A percentile compares a stretch with the other conserved stretches of the same genome.
phyloP scores from a whole-genome alignment of 805 yeast species.

The Candida rishiriensis region DNA sequence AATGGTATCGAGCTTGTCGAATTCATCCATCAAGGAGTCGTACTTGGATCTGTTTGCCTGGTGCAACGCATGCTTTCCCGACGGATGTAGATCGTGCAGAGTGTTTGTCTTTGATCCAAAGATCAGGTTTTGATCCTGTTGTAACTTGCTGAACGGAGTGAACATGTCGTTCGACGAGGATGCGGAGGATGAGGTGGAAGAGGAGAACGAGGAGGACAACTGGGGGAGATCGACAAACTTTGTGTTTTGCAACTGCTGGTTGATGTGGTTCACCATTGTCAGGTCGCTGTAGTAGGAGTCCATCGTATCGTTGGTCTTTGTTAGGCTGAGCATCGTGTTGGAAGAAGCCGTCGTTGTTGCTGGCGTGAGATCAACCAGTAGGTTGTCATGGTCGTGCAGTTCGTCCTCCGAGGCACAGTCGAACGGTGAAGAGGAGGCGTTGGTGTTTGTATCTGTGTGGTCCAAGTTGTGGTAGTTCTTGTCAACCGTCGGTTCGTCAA shows the following conservation, averaged over 20 bases:
- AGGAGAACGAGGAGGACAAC: too few species aligned
- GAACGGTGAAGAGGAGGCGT: neutral
- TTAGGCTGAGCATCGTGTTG: conserved; percentile 16
- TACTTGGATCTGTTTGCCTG: too few species aligned
- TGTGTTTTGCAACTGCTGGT: neutral
- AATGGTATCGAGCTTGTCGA: neutral
- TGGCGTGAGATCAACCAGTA: conserved; percentile 5
- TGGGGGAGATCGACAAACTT: neutral
- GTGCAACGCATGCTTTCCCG: too few species aligned
- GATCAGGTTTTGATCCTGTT: too few species aligned
- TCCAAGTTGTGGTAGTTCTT: neutral
- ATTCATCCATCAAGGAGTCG: too few species aligned
- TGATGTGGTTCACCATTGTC: neutral
- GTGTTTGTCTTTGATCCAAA: too few species aligned
- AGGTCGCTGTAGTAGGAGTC: conserved; percentile 20
- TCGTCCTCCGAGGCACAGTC: neutral
- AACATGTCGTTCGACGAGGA: too few species aligned
- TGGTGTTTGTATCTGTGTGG: neutral
- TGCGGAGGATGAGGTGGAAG: neutral
- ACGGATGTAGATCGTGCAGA: too few species aligned
- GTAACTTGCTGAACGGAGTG: too few species aligned
- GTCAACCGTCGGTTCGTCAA: conserved; percentile 1
- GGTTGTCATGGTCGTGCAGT: conserved; percentile 22
- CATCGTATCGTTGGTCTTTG: conserved; percentile 25
- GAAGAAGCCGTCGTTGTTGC: conserved; percentile 6